Evolutionary conservation across 1,139 yeast genomes (phyloP).

Genomic region (Debaryomyces nepalensis): DNA sequence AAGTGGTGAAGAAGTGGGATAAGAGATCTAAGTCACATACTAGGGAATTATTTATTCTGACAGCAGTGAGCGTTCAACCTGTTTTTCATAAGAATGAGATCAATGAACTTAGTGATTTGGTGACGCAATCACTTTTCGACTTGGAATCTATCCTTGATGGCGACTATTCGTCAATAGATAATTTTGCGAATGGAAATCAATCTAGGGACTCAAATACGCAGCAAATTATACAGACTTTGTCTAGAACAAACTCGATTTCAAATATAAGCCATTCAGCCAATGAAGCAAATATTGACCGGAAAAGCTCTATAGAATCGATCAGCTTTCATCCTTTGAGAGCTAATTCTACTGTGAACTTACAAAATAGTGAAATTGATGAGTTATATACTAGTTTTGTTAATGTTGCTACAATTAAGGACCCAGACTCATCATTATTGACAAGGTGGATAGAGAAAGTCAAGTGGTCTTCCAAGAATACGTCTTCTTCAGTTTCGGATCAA

Average conservation of each 20-base stretch:
- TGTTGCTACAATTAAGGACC: slow-evolving; percentile 55
- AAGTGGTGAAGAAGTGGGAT: slow-evolving; percentile 97
- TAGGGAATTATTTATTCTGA: slow-evolving; percentile 84
- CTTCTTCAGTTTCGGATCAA: slow-evolving; percentile 16
- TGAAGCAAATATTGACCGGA: slow-evolving; percentile 1
- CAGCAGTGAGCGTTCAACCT: slow-evolving; percentile 96
- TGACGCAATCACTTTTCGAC: slow-evolving; percentile 76
- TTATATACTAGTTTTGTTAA: slow-evolving; percentile 68
- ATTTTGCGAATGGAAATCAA: not conserved
- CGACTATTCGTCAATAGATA: slow-evolving; percentile 42
- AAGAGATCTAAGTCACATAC: slow-evolving; percentile 94
- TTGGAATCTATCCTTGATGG: slow-evolving; percentile 87
- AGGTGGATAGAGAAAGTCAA: slow-evolving; percentile 57
- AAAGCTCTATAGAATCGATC: not conserved
- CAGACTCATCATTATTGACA: slow-evolving; percentile 47
- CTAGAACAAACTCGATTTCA: slow-evolving; percentile 11
- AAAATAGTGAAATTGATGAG: slow-evolving; percentile 59
- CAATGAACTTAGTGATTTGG: slow-evolving; percentile 81
- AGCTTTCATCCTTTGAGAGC: slow-evolving; percentile 12
- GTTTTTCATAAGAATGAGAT: slow-evolving; percentile 91
- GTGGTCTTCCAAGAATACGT: slow-evolving; percentile 28
- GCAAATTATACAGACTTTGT: slow-evolving; percentile 10
- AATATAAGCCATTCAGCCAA: slow-evolving; percentile 1
- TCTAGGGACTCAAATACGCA: slow-evolving; percentile 2
- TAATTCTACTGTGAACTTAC: slow-evolving; percentile 14